A percentile compares a stretch with the other conserved stretches of the same genome.
Evolutionary conservation across 352 stramenopile genomes (phyloP).

Genomic region (Phytopythium aichiense): DNA sequence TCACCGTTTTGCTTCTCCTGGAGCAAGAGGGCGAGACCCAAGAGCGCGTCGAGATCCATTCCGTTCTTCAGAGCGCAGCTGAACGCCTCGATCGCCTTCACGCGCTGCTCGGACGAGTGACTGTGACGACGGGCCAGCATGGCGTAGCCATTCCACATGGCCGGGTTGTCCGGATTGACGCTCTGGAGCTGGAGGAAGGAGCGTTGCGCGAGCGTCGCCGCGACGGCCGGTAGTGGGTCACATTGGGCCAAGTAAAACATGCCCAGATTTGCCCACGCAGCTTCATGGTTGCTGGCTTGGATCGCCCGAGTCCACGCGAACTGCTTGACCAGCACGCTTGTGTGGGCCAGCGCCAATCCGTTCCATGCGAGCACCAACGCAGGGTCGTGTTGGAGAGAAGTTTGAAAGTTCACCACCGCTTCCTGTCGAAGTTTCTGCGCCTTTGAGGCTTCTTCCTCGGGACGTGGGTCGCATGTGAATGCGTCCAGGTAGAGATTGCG

Average conservation of each 20-base stretch:
- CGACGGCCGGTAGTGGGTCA: slow-evolving; percentile 16
- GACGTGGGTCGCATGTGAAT: slow-evolving; percentile 20
- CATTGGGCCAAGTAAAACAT: slow-evolving; percentile 72
- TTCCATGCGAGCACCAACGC: slow-evolving; percentile 71
- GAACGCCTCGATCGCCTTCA: slow-evolving; percentile 68
- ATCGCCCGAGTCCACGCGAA: slow-evolving; percentile 74
- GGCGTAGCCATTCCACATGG: slow-evolving; percentile 87
- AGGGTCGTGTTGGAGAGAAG: slow-evolving; percentile 33
- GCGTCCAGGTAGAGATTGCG: slow-evolving; percentile 29
- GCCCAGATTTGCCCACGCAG: slow-evolving; percentile 79
- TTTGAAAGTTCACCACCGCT: slow-evolving; percentile 18
- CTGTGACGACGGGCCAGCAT: slow-evolving; percentile 58
- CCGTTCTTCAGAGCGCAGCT: slow-evolving; percentile 71
- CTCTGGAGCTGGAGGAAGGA: slow-evolving; percentile 80
- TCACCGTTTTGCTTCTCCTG: slow-evolving; percentile 17
- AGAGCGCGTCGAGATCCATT: slow-evolving; percentile 67
- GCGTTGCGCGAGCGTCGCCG: slow-evolving; percentile 53
- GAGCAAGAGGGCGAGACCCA: slow-evolving; percentile 48
- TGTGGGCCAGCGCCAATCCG: slow-evolving; percentile 59
- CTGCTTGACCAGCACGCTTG: slow-evolving; percentile 69
- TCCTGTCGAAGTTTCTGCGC: neutral
- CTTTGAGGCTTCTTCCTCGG: slow-evolving; percentile 1
- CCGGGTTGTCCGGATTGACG: slow-evolving; percentile 74
- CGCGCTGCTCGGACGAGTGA: slow-evolving; percentile 24
- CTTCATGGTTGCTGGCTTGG: slow-evolving; percentile 51